A percentile compares a stretch with the other conserved stretches of the same genome.
phyloP scores from a whole-genome alignment of 140 eudicot genomes.

The Flaveria floridana region DNA sequence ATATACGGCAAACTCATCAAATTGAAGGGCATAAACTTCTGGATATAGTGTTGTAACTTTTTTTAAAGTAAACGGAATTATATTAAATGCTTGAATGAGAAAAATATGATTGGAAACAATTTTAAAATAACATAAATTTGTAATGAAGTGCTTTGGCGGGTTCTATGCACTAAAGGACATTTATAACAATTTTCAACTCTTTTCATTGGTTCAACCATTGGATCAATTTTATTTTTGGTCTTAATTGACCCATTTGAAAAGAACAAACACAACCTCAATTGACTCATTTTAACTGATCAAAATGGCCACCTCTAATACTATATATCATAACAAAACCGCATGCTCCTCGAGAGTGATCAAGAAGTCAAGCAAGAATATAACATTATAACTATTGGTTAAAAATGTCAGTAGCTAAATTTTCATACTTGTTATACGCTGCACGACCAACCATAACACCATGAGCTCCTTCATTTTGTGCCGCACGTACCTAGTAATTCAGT shows the following conservation, averaged over 20 bases:
- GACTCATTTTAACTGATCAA: neutral
- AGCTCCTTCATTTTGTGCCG: slow-evolving; percentile 87
- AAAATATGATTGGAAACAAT: neutral
- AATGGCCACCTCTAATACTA: neutral
- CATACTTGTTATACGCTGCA: slow-evolving; percentile 80
- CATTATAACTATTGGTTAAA: neutral
- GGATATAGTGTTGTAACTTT: neutral
- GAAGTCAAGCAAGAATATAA: slow-evolving; percentile 13
- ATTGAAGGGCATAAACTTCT: neutral
- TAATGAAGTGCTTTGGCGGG: neutral
- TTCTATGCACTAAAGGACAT: neutral
- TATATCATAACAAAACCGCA: neutral
- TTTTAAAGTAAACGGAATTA: neutral
- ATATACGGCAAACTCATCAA: too few species aligned
- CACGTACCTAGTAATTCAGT: slow-evolving; percentile 55
- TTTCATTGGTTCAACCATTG: neutral
- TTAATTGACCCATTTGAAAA: neutral
- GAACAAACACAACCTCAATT: neutral
- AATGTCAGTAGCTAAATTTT: neutral
- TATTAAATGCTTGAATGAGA: neutral
- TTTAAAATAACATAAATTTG: neutral
- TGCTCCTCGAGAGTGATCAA: neutral
- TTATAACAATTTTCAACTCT: neutral
- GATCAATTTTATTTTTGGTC: neutral
- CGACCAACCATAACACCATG: slow-evolving; percentile 99